phyloP scores from a whole-genome alignment of 208 protist genomes.

The Polymyxa betae region DNA sequence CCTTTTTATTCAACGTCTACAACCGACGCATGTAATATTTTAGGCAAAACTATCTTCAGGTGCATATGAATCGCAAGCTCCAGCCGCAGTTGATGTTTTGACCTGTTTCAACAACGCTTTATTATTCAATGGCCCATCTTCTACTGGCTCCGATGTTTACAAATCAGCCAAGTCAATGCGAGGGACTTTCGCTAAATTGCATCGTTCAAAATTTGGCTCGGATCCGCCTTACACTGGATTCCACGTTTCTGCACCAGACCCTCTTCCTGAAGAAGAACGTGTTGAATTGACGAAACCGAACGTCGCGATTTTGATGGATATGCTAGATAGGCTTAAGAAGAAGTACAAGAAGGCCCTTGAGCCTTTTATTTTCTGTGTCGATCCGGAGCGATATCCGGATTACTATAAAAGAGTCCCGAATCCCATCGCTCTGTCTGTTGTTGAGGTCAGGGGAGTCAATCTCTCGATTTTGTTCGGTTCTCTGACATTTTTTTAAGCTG shows the following conservation, averaged over 20 bases:
- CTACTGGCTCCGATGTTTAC: conserved; percentile 18
- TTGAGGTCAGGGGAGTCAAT: background rate
- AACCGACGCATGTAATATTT: background rate
- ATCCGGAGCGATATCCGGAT: conserved; percentile 14
- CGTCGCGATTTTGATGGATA: conserved; percentile 22
- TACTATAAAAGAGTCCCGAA: conserved; percentile 8
- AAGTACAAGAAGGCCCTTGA: conserved; percentile 37
- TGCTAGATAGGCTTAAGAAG: background rate
- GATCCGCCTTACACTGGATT: background rate
- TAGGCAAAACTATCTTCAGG: background rate
- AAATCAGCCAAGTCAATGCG: conserved; percentile 14
- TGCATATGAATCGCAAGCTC: background rate
- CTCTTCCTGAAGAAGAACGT: background rate
- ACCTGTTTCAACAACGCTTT: conserved; percentile 20
- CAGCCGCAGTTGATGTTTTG: background rate
- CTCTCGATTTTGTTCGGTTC: background rate
- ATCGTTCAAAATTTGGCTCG: background rate
- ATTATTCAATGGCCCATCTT: conserved; percentile 34
- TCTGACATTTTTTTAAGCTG: background rate
- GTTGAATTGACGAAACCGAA: background rate
- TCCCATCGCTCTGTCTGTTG: conserved; percentile 38
- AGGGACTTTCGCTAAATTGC: background rate
- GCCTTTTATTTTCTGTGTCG: conserved; percentile 39
- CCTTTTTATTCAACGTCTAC: background rate
- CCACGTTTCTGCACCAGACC: background rate